Evolutionary conservation across 768 basidiomycete species (phyloP).

Genomic region (Cyclocybe aegerita): DNA sequence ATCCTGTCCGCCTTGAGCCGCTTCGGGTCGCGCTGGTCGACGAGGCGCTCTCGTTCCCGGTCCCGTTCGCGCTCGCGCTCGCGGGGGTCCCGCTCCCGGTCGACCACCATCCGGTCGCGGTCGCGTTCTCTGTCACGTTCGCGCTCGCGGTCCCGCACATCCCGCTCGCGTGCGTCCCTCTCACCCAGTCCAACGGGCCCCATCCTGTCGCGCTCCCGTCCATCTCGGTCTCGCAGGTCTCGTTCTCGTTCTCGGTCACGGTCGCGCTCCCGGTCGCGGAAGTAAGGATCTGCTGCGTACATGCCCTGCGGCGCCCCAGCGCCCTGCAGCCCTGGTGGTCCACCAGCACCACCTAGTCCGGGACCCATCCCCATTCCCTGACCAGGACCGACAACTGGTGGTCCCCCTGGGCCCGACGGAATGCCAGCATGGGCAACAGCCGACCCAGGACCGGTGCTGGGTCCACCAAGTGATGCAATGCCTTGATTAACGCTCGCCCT

Average conservation of each 20-base stretch:
- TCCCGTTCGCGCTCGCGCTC: slow-evolving; percentile 22
- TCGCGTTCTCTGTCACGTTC: slow-evolving; percentile 20
- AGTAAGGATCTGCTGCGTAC: slow-evolving; percentile 17
- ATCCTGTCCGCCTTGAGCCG: slow-evolving; percentile 49
- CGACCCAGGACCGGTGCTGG: slow-evolving; percentile 8
- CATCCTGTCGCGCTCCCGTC: slow-evolving; percentile 6
- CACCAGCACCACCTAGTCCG: slow-evolving; percentile 17
- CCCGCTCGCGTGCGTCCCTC: slow-evolving; percentile 16
- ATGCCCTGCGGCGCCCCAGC: slow-evolving; percentile 10
- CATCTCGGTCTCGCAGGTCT: slow-evolving; percentile 16
- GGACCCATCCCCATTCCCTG: slow-evolving; percentile 5
- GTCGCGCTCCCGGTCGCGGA: slow-evolving; percentile 13
- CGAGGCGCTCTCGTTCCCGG: slow-evolving; percentile 37
- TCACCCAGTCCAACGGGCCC: slow-evolving; percentile 6
- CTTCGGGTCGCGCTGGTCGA: slow-evolving; percentile 56
- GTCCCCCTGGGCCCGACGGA: slow-evolving; percentile 17
- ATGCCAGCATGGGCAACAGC: slow-evolving; percentile 12
- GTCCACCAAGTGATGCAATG: slow-evolving; percentile 17
- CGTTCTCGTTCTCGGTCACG: slow-evolving; percentile 18
- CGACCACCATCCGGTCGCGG: slow-evolving; percentile 8
- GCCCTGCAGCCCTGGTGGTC: slow-evolving; percentile 9
- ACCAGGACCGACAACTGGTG: slow-evolving; percentile 19
- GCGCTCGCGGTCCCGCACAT: slow-evolving; percentile 16
- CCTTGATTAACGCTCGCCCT: slow-evolving; percentile 33
- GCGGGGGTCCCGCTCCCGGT: slow-evolving; percentile 24